Conservation (phyloP, 2,329 filamentous ascomycete genomes). For the Claviceps sp. region DNA sequence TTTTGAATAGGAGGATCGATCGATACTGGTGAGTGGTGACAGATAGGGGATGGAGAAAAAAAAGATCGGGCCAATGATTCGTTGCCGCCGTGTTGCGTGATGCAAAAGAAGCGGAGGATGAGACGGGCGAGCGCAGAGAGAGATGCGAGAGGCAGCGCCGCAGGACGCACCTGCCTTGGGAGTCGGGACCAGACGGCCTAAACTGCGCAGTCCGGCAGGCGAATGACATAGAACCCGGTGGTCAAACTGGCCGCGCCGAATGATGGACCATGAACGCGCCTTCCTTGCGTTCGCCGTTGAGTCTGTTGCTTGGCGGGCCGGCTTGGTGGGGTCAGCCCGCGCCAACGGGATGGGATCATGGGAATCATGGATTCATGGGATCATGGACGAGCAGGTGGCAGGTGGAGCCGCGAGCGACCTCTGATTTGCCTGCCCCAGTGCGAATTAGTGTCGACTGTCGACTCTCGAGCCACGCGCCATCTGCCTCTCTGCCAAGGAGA, state of each 20-base stretch:
- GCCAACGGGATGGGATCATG: not conserved
- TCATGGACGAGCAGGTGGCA: too few species aligned
- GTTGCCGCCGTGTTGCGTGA: not conserved
- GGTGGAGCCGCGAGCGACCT: too few species aligned
- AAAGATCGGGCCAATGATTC: not conserved
- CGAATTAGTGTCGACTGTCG: too few species aligned
- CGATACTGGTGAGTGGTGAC: not conserved
- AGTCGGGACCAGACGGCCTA: not conserved
- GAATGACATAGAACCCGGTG: not conserved
- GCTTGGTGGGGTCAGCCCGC: not conserved
- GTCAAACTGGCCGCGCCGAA: not conserved
- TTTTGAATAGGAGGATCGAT: not conserved
- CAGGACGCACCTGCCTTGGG: not conserved
- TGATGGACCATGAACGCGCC: not conserved
- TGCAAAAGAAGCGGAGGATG: not conserved
- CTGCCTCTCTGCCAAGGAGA: too few species aligned
- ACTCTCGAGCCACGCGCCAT: too few species aligned
- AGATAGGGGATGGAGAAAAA: not conserved
- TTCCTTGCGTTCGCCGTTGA: not conserved
- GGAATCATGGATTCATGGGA: too few species aligned
- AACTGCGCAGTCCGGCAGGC: not conserved
- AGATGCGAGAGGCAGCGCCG: not conserved
- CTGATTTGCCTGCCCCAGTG: too few species aligned
- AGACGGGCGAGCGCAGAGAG: not conserved
- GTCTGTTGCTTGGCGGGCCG: too few species aligned